phyloP scores from a whole-genome alignment of 305 asterid species.

The Fraxinus greggii region DNA sequence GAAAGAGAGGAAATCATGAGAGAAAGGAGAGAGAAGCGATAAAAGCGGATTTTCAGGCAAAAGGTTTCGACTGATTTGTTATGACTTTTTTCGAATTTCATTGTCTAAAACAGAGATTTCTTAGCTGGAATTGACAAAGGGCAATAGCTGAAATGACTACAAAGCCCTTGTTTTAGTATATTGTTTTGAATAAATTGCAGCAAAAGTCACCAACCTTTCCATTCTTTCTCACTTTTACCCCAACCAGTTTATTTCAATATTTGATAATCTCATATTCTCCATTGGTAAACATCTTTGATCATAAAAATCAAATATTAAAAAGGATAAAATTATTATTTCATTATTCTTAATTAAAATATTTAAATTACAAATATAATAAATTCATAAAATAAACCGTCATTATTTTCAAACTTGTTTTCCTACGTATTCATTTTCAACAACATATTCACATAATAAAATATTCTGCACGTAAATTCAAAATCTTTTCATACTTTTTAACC shows the following conservation, averaged over 20 bases:
- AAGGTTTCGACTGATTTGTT: conserved; percentile 12
- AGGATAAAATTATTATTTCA: not conserved
- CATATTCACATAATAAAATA: too few relatives aligned
- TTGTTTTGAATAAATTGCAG: not conserved
- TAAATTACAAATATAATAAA: not conserved
- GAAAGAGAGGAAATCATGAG: conserved; percentile 12
- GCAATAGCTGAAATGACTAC: not conserved
- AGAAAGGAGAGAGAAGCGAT: conserved; percentile 19
- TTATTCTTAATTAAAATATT: not conserved
- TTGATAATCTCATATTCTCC: not conserved
- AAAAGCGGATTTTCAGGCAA: conserved; percentile 17
- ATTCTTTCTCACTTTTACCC: not conserved
- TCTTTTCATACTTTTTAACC: too few relatives aligned
- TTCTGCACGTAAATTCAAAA: too few relatives aligned
- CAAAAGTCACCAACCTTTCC: not conserved
- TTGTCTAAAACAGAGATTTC: not conserved
- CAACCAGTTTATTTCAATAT: not conserved
- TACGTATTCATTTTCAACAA: too few relatives aligned
- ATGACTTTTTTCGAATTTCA: not conserved
- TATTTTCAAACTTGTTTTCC: too few relatives aligned
- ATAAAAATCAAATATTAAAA: too few relatives aligned
- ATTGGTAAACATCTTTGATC: not conserved
- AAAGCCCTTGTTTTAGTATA: not conserved
- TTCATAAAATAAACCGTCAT: not conserved
- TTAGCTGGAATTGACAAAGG: not conserved